phyloP scores from a whole-genome alignment of 371 early-diverging fungal species.

The Fennellomyces sp. region DNA sequence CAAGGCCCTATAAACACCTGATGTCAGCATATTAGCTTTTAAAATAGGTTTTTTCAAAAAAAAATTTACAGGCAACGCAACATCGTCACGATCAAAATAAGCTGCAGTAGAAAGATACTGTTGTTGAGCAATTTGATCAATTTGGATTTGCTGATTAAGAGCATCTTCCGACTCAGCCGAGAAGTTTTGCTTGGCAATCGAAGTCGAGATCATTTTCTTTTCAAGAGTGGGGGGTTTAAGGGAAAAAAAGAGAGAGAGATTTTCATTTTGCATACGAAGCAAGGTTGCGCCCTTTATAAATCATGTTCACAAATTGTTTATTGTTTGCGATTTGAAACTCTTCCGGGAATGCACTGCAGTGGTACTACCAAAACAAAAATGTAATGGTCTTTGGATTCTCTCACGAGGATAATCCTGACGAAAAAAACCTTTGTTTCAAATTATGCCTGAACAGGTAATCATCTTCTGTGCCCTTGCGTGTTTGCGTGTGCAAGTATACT shows the following conservation, averaged over 20 bases:
- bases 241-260: background rate
- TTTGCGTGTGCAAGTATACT: too few species aligned
- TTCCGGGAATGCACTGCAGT: background rate
- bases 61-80: conserved; percentile 51
- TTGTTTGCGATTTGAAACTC: background rate
- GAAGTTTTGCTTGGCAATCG: conserved; percentile 66
- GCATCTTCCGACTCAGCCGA: conserved; percentile 55
- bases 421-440: too few species aligned
- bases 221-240: background rate
- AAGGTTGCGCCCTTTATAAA: background rate
- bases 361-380: conserved; percentile 2
- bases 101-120: conserved; percentile 55
- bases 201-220: conserved; percentile 1
- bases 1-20: conserved; percentile 44
- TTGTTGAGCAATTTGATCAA: conserved; percentile 57
- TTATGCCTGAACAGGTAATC: too few species aligned
- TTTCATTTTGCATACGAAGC: background rate
- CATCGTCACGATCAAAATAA: conserved; percentile 51
- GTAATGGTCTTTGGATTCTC: too few species aligned
- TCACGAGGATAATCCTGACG: too few species aligned
- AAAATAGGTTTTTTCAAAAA: too few species aligned
- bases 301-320: background rate
- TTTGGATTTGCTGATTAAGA: conserved; percentile 57
- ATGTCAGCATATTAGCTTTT: too few species aligned
- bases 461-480: too few species aligned